Conservation (phyloP, 495 filamentous ascomycete species). For the Corynascus novoguineensis region DNA sequence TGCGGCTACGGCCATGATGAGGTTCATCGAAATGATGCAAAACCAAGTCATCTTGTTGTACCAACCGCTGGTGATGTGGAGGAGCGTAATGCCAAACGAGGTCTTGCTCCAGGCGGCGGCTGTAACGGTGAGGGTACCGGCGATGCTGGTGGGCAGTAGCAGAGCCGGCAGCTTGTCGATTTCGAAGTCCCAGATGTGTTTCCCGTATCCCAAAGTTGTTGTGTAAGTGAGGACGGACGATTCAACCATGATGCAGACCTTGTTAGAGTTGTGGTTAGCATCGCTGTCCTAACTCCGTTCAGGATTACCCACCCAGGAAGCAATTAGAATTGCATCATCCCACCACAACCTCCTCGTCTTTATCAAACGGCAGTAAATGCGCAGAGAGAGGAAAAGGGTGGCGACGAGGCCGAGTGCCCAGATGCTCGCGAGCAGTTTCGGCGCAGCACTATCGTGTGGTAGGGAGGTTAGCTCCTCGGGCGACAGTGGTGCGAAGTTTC, state of each 20-base stretch:
- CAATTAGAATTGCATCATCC: conserved; percentile 31
- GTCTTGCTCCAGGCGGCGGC: conserved; percentile 30
- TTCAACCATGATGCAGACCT: conserved; percentile 16
- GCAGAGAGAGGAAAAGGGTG: conserved; percentile 20
- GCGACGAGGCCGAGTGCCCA: conserved; percentile 22
- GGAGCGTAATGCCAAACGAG: conserved; percentile 26
- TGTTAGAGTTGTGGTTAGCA: not conserved
- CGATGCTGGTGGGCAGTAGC: conserved; percentile 13
- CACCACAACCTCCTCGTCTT: conserved; percentile 24
- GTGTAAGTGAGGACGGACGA: conserved; percentile 10
- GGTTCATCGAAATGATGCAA: conserved; percentile 24
- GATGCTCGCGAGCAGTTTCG: conserved; percentile 16
- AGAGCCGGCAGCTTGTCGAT: conserved; percentile 11
- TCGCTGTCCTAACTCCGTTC: not conserved
- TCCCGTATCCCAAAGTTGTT: conserved; percentile 24
- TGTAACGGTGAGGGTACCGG: conserved; percentile 20
- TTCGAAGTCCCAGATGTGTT: conserved; percentile 28
- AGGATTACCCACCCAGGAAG: conserved; percentile 24
- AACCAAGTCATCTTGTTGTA: conserved; percentile 18
- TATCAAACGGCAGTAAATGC: conserved; percentile 23
- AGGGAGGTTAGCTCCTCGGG: conserved; percentile 11
- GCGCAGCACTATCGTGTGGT: conserved; percentile 20
- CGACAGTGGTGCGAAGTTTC: not conserved
- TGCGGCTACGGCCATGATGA: conserved; percentile 15
- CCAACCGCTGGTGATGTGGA: conserved; percentile 23